Evolutionary conservation across 768 basidiomycete genomes (phyloP).

Genomic region (Pleurotus tuoliensis): DNA sequence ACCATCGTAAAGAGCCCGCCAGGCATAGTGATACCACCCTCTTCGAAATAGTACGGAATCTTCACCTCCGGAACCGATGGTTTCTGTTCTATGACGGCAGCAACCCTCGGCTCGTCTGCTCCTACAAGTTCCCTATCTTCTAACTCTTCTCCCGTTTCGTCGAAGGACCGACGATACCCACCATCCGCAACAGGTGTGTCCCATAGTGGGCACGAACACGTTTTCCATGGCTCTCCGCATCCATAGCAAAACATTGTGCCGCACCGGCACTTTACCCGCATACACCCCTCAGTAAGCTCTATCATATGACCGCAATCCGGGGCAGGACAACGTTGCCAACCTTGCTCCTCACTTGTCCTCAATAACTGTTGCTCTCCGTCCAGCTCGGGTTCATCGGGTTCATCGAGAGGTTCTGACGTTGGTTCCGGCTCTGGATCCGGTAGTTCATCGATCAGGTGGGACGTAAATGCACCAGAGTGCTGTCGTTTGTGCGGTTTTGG

Average conservation of each 20-base stretch:
- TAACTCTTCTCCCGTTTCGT: neutral
- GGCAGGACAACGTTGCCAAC: constrained; percentile 6
- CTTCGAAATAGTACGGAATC: constrained; percentile 4
- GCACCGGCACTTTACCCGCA: neutral
- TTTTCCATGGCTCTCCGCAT: constrained; percentile 5
- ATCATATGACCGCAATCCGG: constrained; percentile 4
- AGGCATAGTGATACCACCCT: constrained; percentile 4
- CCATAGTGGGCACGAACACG: constrained; percentile 4
- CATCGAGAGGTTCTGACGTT: neutral
- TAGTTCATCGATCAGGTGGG: neutral
- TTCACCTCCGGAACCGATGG: neutral
- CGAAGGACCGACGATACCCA: neutral
- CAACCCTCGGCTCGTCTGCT: neutral
- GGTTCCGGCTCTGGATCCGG: neutral
- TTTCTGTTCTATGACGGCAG: neutral
- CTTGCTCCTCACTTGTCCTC: neutral
- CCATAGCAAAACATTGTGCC: constrained; percentile 6
- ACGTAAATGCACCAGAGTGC: neutral
- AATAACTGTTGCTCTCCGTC: neutral
- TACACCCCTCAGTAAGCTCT: constrained; percentile 1
- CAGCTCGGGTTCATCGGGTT: neutral
- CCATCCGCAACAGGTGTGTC: neutral
- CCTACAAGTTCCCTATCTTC: neutral
- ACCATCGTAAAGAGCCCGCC: constrained; percentile 5
- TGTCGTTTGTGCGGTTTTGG: neutral